These are phyloP conservation scores for Ramalina intermedia DNA, from an alignment of 495 filamentous ascomycete species.

Conservation along the genomic window DNA sequence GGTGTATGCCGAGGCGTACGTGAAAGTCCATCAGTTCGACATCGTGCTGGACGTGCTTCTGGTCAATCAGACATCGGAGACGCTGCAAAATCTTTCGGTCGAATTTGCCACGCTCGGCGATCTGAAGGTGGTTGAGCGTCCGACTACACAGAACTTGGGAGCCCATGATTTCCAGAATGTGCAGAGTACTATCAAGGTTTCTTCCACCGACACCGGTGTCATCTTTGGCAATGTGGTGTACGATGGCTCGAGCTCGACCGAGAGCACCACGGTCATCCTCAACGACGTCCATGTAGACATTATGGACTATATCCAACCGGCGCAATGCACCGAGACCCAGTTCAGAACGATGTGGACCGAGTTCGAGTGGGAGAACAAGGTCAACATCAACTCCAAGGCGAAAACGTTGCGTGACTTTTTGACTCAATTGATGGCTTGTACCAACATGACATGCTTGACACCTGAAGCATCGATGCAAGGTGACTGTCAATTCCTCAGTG, in stretches of 20 bases:
- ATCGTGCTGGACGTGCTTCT: slow-evolving; percentile 94
- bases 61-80: slow-evolving; percentile 95
- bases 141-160: slow-evolving; percentile 86
- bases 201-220: slow-evolving; percentile 94
- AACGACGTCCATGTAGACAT: slow-evolving; percentile 99
- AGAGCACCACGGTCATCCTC: slow-evolving; percentile 94
- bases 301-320: slow-evolving; percentile 99
- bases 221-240: slow-evolving; percentile 99
- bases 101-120: slow-evolving; percentile 97
- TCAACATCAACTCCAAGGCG: slow-evolving; percentile 97
- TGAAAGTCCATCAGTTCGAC: slow-evolving; percentile 98
- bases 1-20: slow-evolving; percentile 96
- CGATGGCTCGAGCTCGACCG: slow-evolving; percentile 86
- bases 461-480: slow-evolving; percentile 93
- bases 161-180: slow-evolving; percentile 96
- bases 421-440: slow-evolving; percentile 87
- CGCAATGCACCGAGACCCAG: slow-evolving; percentile 90
- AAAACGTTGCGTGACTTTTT: slow-evolving; percentile 88
- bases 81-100: slow-evolving; percentile 89
- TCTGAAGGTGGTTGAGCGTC: slow-evolving; percentile 93
- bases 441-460: slow-evolving; percentile 96
- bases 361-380: slow-evolving; percentile 99
- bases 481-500: slow-evolving; percentile 94
- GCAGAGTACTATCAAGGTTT: slow-evolving; percentile 98
- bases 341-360: slow-evolving; percentile 99